Evolutionary conservation across 495 filamentous ascomycete genomes (phyloP).

Genomic region (Tuber calosporum): DNA sequence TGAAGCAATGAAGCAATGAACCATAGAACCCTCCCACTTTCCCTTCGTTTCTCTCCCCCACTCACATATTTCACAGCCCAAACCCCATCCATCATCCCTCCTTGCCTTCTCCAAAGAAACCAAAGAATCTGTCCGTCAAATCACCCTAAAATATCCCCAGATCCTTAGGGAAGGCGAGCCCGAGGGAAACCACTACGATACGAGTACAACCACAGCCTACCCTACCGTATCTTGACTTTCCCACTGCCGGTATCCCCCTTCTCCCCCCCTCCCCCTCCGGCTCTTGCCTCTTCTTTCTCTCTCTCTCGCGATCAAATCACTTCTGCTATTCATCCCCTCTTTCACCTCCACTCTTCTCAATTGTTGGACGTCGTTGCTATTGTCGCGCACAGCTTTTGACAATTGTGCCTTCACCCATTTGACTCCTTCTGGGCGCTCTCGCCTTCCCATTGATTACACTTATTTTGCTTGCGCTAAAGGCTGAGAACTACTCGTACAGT

Average conservation of each 20-base stretch:
- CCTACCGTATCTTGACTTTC: slow-evolving; percentile 2
- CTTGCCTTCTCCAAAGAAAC: slow-evolving; percentile 22
- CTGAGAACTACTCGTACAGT: slow-evolving; percentile 8
- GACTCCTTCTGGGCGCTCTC: slow-evolving; percentile 18
- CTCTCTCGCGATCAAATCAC: slow-evolving; percentile 38
- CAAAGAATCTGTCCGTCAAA: slow-evolving; percentile 3
- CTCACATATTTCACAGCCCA: slow-evolving; percentile 11
- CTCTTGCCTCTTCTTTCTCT: slow-evolving; percentile 32
- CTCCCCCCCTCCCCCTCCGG: slow-evolving; percentile 17
- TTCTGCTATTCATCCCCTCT: slow-evolving; percentile 18
- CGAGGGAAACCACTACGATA: background rate
- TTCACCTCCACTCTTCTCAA: slow-evolving; percentile 28
- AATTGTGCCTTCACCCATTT: slow-evolving; percentile 19
- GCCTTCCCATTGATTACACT: slow-evolving; percentile 26
- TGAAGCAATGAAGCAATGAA: slow-evolving; percentile 26
- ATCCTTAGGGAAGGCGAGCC: slow-evolving; percentile 14
- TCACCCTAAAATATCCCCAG: slow-evolving; percentile 21
- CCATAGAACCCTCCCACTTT: slow-evolving; percentile 17
- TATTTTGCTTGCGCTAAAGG: slow-evolving; percentile 22
- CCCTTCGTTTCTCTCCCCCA: slow-evolving; percentile 26
- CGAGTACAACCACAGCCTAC: background rate
- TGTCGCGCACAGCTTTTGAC: background rate
- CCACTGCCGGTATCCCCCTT: background rate
- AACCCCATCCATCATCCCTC: slow-evolving; percentile 13
- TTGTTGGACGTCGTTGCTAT: slow-evolving; percentile 30